phyloP scores from a whole-genome alignment of 352 stramenopile species.

The Phytophthora palmivora region DNA sequence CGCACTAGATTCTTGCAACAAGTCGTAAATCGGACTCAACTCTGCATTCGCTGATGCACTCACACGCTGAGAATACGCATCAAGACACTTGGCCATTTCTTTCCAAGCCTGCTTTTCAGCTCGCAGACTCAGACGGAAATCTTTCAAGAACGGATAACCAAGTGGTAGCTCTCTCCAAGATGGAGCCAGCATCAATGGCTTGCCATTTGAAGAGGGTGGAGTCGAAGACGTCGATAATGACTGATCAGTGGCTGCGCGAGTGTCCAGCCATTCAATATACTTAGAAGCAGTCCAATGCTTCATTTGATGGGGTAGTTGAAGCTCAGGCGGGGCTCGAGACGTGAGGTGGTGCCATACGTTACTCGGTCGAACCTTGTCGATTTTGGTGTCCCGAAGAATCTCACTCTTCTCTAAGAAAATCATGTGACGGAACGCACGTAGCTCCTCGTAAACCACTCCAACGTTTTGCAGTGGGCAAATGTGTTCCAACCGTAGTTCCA shows the following conservation, averaged over 20 bases:
- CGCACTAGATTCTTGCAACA: conserved; percentile 74
- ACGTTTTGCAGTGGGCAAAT: conserved; percentile 66
- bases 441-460: conserved; percentile 75
- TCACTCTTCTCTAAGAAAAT: conserved; percentile 77
- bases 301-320: conserved; percentile 80
- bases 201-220: conserved; percentile 29
- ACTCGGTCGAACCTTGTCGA: conserved; percentile 85
- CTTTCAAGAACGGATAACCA: conserved; percentile 71
- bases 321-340: conserved; percentile 63
- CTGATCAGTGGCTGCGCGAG: conserved; percentile 39
- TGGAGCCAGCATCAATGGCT: conserved; percentile 15
- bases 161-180: conserved; percentile 61
- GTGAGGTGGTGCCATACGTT: conserved; percentile 91
- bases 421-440: conserved; percentile 83
- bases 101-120: conserved; percentile 86
- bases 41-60: conserved; percentile 54
- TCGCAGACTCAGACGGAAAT: conserved; percentile 49
- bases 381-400: conserved; percentile 68
- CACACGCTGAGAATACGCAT: conserved; percentile 82
- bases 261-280: conserved; percentile 88
- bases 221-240: conserved; percentile 30
- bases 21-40: conserved; percentile 72
- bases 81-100: conserved; percentile 75
- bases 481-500: conserved; percentile 74
- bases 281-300: conserved; percentile 75